Evolutionary conservation across 352 stramenopile species (phyloP).

Genomic region (Globisporangium carolinianum): DNA sequence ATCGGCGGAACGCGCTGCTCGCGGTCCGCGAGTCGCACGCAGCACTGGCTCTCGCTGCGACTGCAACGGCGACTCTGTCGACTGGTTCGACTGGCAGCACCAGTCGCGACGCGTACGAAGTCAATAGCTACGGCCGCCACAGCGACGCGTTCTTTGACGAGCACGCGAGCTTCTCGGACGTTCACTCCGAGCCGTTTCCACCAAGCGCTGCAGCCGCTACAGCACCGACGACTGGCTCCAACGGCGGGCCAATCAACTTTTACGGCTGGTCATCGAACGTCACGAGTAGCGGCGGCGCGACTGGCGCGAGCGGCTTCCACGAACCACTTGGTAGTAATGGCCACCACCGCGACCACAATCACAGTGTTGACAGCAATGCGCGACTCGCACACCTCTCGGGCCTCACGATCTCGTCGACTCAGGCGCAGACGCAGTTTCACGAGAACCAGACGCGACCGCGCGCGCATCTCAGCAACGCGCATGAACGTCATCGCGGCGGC

Average conservation of each 20-base stretch:
- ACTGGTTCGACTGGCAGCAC: background rate
- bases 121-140: slow-evolving; percentile 16
- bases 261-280: slow-evolving; percentile 56
- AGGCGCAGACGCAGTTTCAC: background rate
- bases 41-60: background rate
- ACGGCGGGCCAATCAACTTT: slow-evolving; percentile 32
- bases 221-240: background rate
- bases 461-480: slow-evolving; percentile 5
- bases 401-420: slow-evolving; percentile 3
- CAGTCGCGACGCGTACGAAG: slow-evolving; percentile 18
- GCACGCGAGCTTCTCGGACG: slow-evolving; percentile 26
- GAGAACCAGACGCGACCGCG: slow-evolving; percentile 2
- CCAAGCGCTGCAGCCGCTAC: background rate
- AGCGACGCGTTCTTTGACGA: slow-evolving; percentile 8
- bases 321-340: too few species aligned
- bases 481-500: slow-evolving; percentile 33
- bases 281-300: background rate
- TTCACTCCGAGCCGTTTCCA: background rate
- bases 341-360: too few species aligned
- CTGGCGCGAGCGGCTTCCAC: too few species aligned
- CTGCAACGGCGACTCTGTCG: background rate
- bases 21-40: slow-evolving; percentile 10
- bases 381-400: slow-evolving; percentile 20
- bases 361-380: too few species aligned
- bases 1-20: slow-evolving; percentile 31